Evolutionary conservation across 2,329 filamentous ascomycete species (phyloP), one percentile per base, ranked within the genome.

Genomic region (Emergomyces pasteurianus): DNA sequence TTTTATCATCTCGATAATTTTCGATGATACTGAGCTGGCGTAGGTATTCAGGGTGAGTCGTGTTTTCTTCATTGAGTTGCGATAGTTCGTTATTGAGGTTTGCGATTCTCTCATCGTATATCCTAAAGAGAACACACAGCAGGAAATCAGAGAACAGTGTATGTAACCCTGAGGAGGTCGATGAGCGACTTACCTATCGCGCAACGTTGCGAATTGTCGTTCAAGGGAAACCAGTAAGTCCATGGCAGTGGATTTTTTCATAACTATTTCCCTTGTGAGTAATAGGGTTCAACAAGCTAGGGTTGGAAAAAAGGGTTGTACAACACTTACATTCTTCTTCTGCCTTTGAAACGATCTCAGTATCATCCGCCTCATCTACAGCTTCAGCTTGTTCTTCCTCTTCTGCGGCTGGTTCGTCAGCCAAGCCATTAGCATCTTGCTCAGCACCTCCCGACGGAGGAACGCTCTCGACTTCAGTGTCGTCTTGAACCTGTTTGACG

Each of bases 11-110:
- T 64, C 89, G 83, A 69, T 92, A 86, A 62, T 88, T 86, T 74
- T 95, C 86, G 60, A 99, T 83, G 70, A 88, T 91, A 71, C 90
- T 85, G 72, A 95, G 86, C 86, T 96, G 95, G 49, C 89, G 89
- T 42, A 96, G 80, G 66, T 92, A 92, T 72, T 96, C 92, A 42
- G 90, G 89, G 71, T 99, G 94, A n/a, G 85, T 87, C 58, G 82
- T 82, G 57, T 81, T 79, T 1, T 81, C 75, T 60, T 82, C 78
- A 56, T 77, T 78, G 54, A 88, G 77, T 73, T 86, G 78, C 53
- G 82, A 79, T 56, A 87, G 76, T 73, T 87, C 85, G 58, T 79
- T 77, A 64, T 95, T 91, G 60, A 95, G 80, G 68, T 89, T 86
- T 58, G 89, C 86, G 26, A 99, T 82, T 64, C 90, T 85, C 73